Evolutionary conservation across 768 basidiomycete genomes (phyloP), one percentile per base, ranked within the genome.

Genomic region (Lepiota subincarnata): DNA sequence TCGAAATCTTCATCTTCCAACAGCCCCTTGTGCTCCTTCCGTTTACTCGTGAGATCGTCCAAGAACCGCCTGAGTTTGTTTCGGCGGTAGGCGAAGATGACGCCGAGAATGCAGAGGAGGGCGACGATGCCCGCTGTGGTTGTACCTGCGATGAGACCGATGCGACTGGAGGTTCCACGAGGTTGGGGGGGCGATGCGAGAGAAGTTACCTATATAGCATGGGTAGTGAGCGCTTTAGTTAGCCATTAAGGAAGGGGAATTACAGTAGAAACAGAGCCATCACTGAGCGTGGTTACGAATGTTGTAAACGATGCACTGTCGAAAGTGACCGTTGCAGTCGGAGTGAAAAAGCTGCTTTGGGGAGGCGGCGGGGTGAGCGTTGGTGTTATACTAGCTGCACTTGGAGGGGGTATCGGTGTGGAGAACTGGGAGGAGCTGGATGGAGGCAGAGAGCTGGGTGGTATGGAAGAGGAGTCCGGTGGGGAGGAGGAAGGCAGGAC

Each of bases 1-100:
- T 58, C 51, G 24, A 61, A 55, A 38, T 56, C 58, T 24, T 59
- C 60, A 38, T 56, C 56, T 13, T 55, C 56, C 14, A 60, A 51
- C 4, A 60, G 42, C 10, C 56, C 48, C 26, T 55, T 55, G 4
- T 36, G 24, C 43, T 60, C 59, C 34, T 46, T 60, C 11, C 35
- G 20, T 26, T 52, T 49, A 39, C 39, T 18, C 1, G 50, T 51
- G 19, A 50, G 38, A 7, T 37, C 53, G 16, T 54, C 52, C 42
- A 18, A 36, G 6, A 52, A 8, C 26, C 56, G 47, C 4, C 47
- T 44, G 14, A 50, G 50, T 3, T 26, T 36, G 26, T 55, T 47
- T 8, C 57, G 49, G 14, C 48, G 43, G 18, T 60, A 58, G 1
- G 48, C 18, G 31, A 55, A 55, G 14, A 53, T 26, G 26, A 46